Conservation (phyloP, 2,329 filamentous ascomycete genomes). For the Pyrenophora teres region DNA sequence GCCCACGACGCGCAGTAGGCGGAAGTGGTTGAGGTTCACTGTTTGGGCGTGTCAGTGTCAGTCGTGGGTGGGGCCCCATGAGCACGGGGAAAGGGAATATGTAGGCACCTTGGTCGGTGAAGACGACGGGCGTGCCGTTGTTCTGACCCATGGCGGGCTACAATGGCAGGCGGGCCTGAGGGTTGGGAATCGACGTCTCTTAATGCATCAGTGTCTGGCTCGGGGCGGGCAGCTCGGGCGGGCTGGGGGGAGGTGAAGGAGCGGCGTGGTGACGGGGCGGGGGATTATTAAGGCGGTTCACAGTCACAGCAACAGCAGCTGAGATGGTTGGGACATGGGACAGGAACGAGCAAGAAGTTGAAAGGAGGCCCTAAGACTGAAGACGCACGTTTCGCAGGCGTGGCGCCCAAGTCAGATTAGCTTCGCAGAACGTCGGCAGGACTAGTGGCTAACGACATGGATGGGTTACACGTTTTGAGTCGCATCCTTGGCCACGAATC, state of each 20-base stretch:
- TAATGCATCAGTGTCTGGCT: slow-evolving; percentile 30
- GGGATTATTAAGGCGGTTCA: slow-evolving; percentile 10
- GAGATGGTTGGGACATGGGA: background rate
- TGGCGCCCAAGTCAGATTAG: slow-evolving; percentile 14
- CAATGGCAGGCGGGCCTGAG: slow-evolving; percentile 31
- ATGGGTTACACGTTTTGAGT: slow-evolving; percentile 17
- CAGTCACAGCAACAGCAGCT: slow-evolving; percentile 6
- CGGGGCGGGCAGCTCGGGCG: background rate
- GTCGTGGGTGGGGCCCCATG: no score
- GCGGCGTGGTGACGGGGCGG: slow-evolving; percentile 10
- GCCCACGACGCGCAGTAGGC: slow-evolving; percentile 90
- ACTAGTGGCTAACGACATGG: slow-evolving; percentile 6
- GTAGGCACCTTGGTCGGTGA: slow-evolving; percentile 86
- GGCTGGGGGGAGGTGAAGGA: slow-evolving; percentile 8
- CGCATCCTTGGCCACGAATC: slow-evolving; percentile 8
- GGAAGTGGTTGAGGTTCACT: slow-evolving; percentile 98
- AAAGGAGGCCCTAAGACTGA: slow-evolving; percentile 36
- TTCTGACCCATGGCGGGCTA: slow-evolving; percentile 79
- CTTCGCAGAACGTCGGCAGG: slow-evolving; percentile 5
- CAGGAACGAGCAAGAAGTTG: slow-evolving; percentile 12
- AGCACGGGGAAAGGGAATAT: no score
- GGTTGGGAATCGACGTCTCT: slow-evolving; percentile 17
- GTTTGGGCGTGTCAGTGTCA: slow-evolving; percentile 22
- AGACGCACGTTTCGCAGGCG: slow-evolving; percentile 31
- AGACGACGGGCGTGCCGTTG: slow-evolving; percentile 89